Conservation (phyloP, 2,329 filamentous ascomycete species). For the Aureobasidium melanogenum region DNA sequence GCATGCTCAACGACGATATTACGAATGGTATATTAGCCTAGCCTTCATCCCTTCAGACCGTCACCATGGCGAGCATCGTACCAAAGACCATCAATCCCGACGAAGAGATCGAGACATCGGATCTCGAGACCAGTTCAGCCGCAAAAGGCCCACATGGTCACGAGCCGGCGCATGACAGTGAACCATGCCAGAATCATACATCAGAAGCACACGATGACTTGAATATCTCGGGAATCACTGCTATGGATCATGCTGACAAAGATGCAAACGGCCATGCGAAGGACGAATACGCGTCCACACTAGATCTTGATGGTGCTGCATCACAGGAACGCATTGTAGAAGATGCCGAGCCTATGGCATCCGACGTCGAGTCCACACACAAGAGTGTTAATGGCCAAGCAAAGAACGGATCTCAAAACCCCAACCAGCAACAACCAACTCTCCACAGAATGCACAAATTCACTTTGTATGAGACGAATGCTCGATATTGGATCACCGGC, state of each 20-base stretch:
- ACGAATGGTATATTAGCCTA: neutral
- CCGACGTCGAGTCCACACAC: neutral
- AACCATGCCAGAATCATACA: neutral
- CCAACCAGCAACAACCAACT: neutral
- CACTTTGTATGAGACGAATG: conserved; percentile 92
- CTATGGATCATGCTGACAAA: neutral
- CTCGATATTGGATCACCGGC: conserved; percentile 87
- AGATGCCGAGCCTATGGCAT: neutral
- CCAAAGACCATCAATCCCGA: neutral
- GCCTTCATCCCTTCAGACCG: neutral
- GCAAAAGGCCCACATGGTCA: neutral
- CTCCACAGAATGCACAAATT: conserved; percentile 74
- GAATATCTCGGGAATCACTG: neutral
- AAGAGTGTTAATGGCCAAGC: neutral
- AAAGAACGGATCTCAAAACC: neutral
- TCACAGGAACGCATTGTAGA: neutral
- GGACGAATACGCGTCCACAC: neutral
- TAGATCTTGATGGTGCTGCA: neutral
- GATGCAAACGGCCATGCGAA: neutral
- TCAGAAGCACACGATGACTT: neutral
- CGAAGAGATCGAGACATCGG: neutral
- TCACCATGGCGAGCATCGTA: neutral
- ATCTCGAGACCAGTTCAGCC: neutral
- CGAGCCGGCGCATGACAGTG: conserved; percentile 8
- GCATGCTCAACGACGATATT: neutral